Evolutionary conservation across 768 basidiomycete species (phyloP), one percentile per base, ranked within the genome.

Genomic region (Myochromella boudieri): DNA sequence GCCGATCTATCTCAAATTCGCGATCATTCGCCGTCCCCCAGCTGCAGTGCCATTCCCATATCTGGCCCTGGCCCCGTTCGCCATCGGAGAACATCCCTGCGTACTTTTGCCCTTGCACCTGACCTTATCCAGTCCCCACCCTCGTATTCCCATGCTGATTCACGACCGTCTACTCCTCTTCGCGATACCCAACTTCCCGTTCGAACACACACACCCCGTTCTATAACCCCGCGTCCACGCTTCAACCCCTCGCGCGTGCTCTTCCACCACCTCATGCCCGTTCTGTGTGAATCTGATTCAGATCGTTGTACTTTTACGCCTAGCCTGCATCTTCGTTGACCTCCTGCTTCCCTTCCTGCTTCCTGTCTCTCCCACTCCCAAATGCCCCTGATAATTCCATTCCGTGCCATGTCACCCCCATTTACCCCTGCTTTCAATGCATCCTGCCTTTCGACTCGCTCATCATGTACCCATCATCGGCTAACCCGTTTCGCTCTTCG

Each of bases 1-100:
- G 83, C 84, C 44, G 84, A 86, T 65, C 76, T 85, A 34, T 85
- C 84, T 1, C 78, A 82, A 51, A 57, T 84, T n/a, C 70, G 71
- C 20, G 63, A 62, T 44, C 52, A 52, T 32, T 44, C 18, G 20
- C 34, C 42, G 10, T 47, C 50, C 63, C 29, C 11, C 20, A 22
- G 29, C 42, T 11, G 1, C 5, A 14, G 54, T 11, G 34, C 58
- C 5, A 34, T 6, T n/a, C 18, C 33, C 33, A 34, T 17, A 6
- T 54, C 68, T 8, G 66, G 64, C 17, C 60, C 69, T 9, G 83
- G 81, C 4, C 84, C 84, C 6, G 72, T 85, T 26, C 80, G 84
- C 26, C 76, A 77, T 51, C 71, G 76, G 49, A 84, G 79, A 71
- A 60, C 71, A 2, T 78, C 78, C 1, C 56, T 75, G 41, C 77